These are phyloP conservation scores for Penicillium oxalicum DNA, from an alignment of 2,329 filamentous ascomycete genomes.

Conservation along the genomic window DNA sequence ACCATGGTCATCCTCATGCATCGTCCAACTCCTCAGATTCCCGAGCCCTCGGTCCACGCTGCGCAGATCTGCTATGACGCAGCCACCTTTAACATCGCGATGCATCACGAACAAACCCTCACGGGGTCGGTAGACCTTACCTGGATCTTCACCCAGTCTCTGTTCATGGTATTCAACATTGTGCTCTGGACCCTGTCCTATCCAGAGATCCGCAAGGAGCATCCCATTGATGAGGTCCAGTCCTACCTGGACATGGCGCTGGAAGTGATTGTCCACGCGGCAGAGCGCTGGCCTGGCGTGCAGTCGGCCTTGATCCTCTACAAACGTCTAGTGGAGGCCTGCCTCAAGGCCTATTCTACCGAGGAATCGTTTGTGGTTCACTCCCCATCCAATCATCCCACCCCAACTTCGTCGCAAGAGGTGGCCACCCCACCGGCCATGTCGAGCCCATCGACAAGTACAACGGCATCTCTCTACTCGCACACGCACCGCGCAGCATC, in stretches of 20 bases:
- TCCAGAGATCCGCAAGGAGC: constrained; percentile 67
- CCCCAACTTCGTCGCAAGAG: constrained; percentile 37
- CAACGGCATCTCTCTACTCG: constrained; percentile 32
- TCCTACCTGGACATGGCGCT: constrained; percentile 67
- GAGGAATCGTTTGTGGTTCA: constrained; percentile 48
- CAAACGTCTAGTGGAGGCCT: constrained; percentile 75
- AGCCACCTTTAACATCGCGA: constrained; percentile 71
- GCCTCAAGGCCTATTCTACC: constrained; percentile 77
- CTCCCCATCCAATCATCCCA: constrained; percentile 41
- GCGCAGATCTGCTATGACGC: constrained; percentile 79
- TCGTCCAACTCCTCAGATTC: constrained; percentile 85
- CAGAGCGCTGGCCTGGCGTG: constrained; percentile 87
- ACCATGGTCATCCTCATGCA: constrained; percentile 85
- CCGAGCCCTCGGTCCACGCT: constrained; percentile 72
- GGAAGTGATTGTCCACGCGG: constrained; percentile 71
- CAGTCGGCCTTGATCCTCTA: constrained; percentile 80
- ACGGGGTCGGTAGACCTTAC: constrained; percentile 74
- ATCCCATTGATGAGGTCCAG: constrained; percentile 70
- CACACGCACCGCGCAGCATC: constrained; percentile 27
- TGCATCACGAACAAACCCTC: constrained; percentile 74
- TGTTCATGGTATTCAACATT: constrained; percentile 89
- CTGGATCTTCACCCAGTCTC: constrained; percentile 83
- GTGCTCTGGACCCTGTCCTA: constrained; percentile 90
- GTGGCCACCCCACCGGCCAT: constrained; percentile 35
- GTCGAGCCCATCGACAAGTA: constrained; percentile 38